Conservation (phyloP, 208 protist genomes). For the Leishmania tarentolae region DNA sequence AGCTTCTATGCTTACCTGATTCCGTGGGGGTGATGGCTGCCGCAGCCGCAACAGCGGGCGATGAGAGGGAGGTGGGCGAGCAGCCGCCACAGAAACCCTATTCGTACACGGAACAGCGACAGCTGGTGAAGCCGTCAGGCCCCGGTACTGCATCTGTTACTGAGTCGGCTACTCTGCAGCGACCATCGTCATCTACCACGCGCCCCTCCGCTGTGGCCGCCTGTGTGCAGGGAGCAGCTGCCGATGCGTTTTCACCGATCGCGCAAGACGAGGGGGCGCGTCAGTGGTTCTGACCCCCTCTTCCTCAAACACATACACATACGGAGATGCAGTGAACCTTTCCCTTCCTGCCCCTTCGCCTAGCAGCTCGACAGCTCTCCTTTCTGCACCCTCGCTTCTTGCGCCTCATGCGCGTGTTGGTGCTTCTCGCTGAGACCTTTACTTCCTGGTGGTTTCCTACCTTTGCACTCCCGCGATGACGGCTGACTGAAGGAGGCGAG, state of each 20-base stretch:
- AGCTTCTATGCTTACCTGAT: constrained; percentile 37
- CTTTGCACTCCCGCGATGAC: too few species aligned
- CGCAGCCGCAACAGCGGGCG: background rate
- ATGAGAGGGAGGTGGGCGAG: background rate
- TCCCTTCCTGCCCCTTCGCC: background rate
- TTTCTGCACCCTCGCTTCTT: background rate
- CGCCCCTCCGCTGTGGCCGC: too few species aligned
- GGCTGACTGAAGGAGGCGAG: too few species aligned
- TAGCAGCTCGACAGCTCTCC: background rate
- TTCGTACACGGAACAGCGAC: background rate
- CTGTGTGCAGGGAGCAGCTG: background rate
- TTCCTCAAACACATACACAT: background rate
- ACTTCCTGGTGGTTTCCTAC: background rate
- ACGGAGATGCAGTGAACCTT: background rate
- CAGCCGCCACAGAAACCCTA: background rate
- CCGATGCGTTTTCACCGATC: background rate
- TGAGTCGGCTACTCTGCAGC: background rate
- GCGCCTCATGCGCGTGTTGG: background rate
- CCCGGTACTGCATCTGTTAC: background rate
- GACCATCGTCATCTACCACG: background rate
- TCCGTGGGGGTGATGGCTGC: background rate
- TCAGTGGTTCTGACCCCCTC: background rate
- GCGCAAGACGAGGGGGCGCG: background rate
- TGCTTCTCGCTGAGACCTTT: background rate
- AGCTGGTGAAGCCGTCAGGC: background rate